Evolutionary conservation across 1,139 yeast genomes (phyloP), one percentile per base, ranked within the genome.

Genomic region (Protomyces gravidus): DNA sequence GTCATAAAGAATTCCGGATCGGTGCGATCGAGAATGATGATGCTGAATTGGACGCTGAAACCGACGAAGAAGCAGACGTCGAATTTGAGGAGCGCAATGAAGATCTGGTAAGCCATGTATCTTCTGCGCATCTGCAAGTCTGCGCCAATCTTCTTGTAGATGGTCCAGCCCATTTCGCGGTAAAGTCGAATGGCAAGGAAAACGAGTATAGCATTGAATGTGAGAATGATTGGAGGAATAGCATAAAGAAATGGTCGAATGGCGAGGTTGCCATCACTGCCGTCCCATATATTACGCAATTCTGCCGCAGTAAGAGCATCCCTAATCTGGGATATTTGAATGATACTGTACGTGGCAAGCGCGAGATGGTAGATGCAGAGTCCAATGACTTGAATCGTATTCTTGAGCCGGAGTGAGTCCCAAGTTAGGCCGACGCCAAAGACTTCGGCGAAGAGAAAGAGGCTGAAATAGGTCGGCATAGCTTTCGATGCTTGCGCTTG

Each of bases 121-220:
- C 78, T 72, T 25, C 72, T 68, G 63, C 75, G 73, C 64, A 77
- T 72, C n/a, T 68, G 67, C 27, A 76, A 65, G 65, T 78, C 80
- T 1, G 80, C 83, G 1, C 84, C 83, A 53, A 79, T 75, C 59
- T 76, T 75, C 69, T 79, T 78, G 70, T 75, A 80, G 39, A 77
- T 71, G 63, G 76, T 72, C 82, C 82, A 79, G 61, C 76, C 76
- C 61, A 79, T 79, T 56, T 77, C 77, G 26, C 70, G 70, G 53
- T 78, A 72, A n/a, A 73, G 74, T 52, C 70, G 68, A 65, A 36
- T 32, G 28, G 78, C 70, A 42, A 79, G 64, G 33, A 65, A 67
- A 17, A 68, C 64, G 66, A 77, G 77, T 2, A 71, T 39, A 4
- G 78, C 56, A 51, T 75, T 68, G 1, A 78, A 76, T n/a, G 72